A percentile compares a stretch with the other conserved stretches of the same genome.
Evolutionary conservation across 371 early-diverging fungal species (phyloP).

Genomic region (Lichtheimia ramosa): DNA sequence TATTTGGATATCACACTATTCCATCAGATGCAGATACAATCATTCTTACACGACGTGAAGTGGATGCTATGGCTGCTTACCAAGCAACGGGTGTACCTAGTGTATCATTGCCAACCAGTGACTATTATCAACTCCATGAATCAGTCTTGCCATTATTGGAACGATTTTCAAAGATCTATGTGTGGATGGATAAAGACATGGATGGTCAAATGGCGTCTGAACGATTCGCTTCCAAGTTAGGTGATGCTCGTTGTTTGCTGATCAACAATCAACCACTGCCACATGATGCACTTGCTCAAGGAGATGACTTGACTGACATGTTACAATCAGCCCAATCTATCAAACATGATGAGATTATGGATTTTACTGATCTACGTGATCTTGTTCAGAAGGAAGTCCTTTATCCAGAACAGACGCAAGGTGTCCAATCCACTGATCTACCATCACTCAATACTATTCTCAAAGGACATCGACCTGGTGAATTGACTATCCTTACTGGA

Average conservation of each 20-base stretch:
- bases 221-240: slow-evolving; percentile 64
- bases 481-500: slow-evolving; percentile 75
- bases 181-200: slow-evolving; percentile 75
- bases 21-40: slow-evolving; percentile 35
- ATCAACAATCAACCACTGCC: slow-evolving; percentile 48
- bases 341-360: slow-evolving; percentile 67
- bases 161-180: slow-evolving; percentile 61
- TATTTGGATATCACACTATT: slow-evolving; percentile 70
- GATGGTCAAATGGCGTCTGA: slow-evolving; percentile 63
- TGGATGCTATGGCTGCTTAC: slow-evolving; percentile 73
- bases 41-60: slow-evolving; percentile 61
- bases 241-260: slow-evolving; percentile 58
- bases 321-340: slow-evolving; percentile 44
- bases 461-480: slow-evolving; percentile 77
- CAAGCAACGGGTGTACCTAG: slow-evolving; percentile 67
- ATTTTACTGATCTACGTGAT: slow-evolving; percentile 60
- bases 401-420: slow-evolving; percentile 66
- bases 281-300: slow-evolving; percentile 33
- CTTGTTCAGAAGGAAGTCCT: slow-evolving; percentile 68
- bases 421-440: slow-evolving; percentile 61
- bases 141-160: slow-evolving; percentile 62
- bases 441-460: slow-evolving; percentile 62
- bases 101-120: slow-evolving; percentile 52
- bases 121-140: slow-evolving; percentile 61
- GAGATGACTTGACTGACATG: slow-evolving; percentile 29